Conservation (phyloP, 192 early-diverging fungal species). For the Rhizoclosmatium globosum region DNA sequence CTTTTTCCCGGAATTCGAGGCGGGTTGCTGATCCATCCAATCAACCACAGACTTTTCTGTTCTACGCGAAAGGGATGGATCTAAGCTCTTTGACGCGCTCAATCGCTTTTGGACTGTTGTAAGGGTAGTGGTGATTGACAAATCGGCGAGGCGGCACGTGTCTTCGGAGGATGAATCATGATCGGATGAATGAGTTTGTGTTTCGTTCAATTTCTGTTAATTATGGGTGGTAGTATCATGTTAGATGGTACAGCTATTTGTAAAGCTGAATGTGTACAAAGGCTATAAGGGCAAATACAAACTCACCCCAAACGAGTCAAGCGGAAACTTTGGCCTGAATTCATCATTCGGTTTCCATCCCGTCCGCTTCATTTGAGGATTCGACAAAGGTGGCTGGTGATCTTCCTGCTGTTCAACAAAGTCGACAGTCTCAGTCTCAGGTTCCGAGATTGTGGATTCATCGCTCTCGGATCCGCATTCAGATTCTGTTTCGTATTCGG, state of each 20-base stretch:
- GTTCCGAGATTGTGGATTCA: not conserved
- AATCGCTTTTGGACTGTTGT: not conserved
- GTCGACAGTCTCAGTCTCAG: not conserved
- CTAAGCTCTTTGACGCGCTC: not conserved
- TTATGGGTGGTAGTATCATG: not conserved
- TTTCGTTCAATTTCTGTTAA: not conserved
- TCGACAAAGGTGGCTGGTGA: not conserved
- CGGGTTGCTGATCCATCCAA: constrained; percentile 6
- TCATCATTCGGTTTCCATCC: not conserved
- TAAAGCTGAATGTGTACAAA: too few species aligned
- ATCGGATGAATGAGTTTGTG: not conserved
- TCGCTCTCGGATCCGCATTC: not conserved
- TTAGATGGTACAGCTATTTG: not conserved
- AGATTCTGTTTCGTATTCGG: not conserved
- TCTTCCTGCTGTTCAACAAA: not conserved
- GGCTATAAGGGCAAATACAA: not conserved
- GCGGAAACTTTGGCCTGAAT: not conserved
- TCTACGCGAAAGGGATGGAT: not conserved
- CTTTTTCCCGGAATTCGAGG: not conserved
- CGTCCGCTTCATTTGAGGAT: not conserved
- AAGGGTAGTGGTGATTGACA: not conserved
- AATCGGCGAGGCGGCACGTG: not conserved
- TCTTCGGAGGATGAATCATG: not conserved
- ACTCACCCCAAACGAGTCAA: not conserved
- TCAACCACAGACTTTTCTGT: not conserved